Evolutionary conservation across 441 rosid genomes (phyloP).

Genomic region (Eutrema salsugineum): DNA sequence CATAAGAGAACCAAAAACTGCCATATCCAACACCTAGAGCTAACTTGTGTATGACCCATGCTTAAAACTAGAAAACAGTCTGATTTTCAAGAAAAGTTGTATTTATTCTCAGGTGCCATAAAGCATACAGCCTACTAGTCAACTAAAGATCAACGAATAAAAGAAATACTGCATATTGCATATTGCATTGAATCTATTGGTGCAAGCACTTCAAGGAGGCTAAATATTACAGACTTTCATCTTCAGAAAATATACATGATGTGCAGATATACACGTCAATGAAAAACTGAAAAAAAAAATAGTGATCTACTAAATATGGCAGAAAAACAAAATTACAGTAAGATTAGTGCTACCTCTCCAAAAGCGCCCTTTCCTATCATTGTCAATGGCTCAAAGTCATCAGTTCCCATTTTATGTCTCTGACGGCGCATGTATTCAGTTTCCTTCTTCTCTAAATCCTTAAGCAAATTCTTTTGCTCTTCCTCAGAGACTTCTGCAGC

Average conservation of each 20-base stretch:
- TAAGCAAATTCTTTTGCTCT: constrained; percentile 78
- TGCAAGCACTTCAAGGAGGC: background rate
- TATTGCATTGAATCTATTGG: too few relatives aligned
- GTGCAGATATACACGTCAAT: background rate
- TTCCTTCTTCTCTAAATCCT: constrained; percentile 90
- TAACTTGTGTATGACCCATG: background rate
- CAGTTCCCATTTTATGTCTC: constrained; percentile 98
- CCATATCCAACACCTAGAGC: background rate
- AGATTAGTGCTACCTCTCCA: constrained; percentile 64
- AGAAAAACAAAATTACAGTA: background rate
- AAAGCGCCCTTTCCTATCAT: constrained; percentile 99
- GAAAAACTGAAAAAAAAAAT: background rate
- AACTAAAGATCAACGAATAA: background rate
- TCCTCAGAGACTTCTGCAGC: constrained; percentile 86
- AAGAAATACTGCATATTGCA: background rate
- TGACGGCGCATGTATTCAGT: constrained; percentile 94
- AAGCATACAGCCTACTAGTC: background rate
- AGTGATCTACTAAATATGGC: background rate
- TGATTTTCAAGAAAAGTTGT: background rate
- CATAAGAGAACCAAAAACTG: background rate
- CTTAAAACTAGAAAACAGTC: background rate
- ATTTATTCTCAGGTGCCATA: background rate
- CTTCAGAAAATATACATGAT: background rate
- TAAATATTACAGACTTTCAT: background rate
- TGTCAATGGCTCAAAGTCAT: constrained; percentile 94